Conservation (phyloP, 805 yeast species). For the Starmerella kuoi region DNA sequence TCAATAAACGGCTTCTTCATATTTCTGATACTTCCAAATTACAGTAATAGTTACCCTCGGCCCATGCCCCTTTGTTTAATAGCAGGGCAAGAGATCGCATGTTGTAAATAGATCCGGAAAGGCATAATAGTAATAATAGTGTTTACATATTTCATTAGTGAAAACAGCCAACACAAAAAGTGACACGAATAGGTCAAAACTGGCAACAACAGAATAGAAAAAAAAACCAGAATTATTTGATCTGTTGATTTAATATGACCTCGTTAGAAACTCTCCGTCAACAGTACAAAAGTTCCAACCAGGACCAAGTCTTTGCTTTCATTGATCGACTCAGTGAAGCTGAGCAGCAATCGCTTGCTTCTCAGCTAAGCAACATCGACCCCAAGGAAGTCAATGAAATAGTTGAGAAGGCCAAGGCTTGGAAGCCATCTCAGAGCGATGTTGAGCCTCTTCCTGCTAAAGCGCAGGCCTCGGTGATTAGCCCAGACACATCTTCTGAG, state of each 20-base stretch:
- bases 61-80: too few species aligned
- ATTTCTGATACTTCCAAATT: too few species aligned
- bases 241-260: conserved; percentile 8
- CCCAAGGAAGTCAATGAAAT: conserved; percentile 28
- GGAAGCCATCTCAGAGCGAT: conserved; percentile 17
- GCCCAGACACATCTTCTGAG: not conserved
- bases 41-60: too few species aligned
- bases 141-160: too few species aligned
- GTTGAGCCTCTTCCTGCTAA: conserved; percentile 26
- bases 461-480: conserved; percentile 26
- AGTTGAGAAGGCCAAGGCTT: conserved; percentile 19
- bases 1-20: too few species aligned
- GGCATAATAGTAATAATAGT: too few species aligned
- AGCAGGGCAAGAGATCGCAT: too few species aligned
- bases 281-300: conserved; percentile 29
- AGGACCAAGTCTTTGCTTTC: conserved; percentile 33
- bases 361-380: conserved; percentile 30
- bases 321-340: conserved; percentile 26
- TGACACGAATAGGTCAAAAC: too few species aligned
- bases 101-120: too few species aligned
- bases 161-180: too few species aligned
- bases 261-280: conserved; percentile 10
- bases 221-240: too few species aligned
- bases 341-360: conserved; percentile 23
- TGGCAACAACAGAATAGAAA: too few species aligned